Conservation (phyloP, 108 stramenopile species). For the Nannochloropsis salina region DNA sequence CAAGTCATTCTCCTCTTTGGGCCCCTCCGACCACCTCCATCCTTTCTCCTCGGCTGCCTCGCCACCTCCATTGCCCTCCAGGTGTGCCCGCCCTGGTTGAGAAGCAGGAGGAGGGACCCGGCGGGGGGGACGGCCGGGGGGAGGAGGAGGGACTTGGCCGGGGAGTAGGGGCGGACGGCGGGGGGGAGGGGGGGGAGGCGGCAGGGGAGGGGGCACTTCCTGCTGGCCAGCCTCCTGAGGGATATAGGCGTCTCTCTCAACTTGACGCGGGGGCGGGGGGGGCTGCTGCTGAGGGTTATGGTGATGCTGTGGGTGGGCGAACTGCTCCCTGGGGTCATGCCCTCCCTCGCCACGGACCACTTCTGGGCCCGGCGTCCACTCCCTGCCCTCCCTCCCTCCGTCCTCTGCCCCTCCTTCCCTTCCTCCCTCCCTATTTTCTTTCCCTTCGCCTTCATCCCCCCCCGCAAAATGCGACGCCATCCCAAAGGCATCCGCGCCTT, state of each 20-base stretch:
- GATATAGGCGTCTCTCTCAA: no score
- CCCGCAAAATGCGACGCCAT: background rate
- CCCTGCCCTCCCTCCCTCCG: no score
- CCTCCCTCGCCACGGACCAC: no score
- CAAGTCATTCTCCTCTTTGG: no score
- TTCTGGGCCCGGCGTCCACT: no score
- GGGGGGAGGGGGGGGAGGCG: background rate
- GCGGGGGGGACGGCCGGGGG: background rate
- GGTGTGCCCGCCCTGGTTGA: no score
- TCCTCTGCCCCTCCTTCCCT: background rate
- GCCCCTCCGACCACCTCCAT: no score
- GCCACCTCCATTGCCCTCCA: no score
- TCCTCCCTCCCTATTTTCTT: background rate
- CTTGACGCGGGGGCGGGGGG: background rate
- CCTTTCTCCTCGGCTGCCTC: no score
- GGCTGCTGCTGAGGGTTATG: background rate
- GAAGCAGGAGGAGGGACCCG: background rate
- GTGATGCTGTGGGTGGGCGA: background rate
- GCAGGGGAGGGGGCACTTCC: background rate
- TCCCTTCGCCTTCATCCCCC: slow-evolving; percentile 19
- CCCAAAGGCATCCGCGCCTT: background rate
- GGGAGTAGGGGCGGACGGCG: background rate
- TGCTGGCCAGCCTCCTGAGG: no score
- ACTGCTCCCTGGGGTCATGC: background rate
- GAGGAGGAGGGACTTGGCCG: background rate